Evolutionary conservation across 176 grass and related monocot species (phyloP), one percentile per base, ranked within the genome.

Genomic region (Miscanthus lutarioriparius): DNA sequence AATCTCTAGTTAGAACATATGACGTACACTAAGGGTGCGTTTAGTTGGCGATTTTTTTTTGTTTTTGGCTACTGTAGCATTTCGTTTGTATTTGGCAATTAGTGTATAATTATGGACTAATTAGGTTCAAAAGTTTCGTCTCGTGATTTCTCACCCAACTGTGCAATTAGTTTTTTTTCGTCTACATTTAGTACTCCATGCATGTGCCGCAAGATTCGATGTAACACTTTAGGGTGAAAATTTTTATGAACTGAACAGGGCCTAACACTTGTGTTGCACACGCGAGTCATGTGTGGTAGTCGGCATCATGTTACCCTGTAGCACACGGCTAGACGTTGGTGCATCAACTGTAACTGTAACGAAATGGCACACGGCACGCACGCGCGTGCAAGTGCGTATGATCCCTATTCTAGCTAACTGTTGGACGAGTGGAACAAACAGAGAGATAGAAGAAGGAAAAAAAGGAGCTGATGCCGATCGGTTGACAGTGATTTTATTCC

Each of bases 391-490:
- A 53, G 19, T 10, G 6, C 0, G 15, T n/a, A 22, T 8, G 66
- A 38, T 69, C 38, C 17, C 66, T 69, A 69, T 22, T 69, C 66
- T 69, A 22, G 66, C 66, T 69, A 69, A 69, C 35, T 69, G 66
- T 35, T 69, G 67, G 35, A n/a, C 8, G 10, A 63, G 66, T 38
- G 33, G 66, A 69, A 38, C 33, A 69, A 69, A 10, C 8, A 23
- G 22, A 58, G 53, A 58, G 51, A 54, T 3, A 2, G 49, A 8
- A 58, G 6, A 17, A 7, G 64, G 28, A 9, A n/a, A n/a, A n/a
- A 9, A 59, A 59, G 22, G 54, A 23, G 54, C 22, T 4, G 54
- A 23, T n/a, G 22, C 54, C 1, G 54, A 59, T 59, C 22, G 20
- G 6, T 23, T 10, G 22, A 59, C 7, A 59, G 54, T 59, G 54